Evolutionary conservation across 441 rosid genomes (phyloP).

Genomic region (Hypseocharis bilobata): DNA sequence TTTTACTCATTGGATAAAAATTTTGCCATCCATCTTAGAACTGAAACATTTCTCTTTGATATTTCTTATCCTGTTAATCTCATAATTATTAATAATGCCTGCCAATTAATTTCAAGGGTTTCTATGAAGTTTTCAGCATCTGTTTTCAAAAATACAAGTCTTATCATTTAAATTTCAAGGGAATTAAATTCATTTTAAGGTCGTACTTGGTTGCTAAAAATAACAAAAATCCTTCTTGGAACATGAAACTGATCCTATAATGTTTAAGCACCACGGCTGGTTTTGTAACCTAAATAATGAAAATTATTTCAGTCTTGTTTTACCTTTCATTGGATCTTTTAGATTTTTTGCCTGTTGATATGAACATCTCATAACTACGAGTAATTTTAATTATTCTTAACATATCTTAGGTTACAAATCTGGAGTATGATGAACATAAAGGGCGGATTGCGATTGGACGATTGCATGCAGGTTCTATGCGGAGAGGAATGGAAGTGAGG

Average conservation of each 20-base stretch:
- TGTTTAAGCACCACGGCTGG: no score
- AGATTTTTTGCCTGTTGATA: neutral
- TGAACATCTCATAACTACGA: constrained; percentile 9
- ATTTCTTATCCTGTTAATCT: neutral
- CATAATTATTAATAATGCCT: no score
- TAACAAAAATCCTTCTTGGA: neutral
- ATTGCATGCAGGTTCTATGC: constrained; percentile 75
- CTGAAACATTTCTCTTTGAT: neutral
- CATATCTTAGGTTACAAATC: constrained; percentile 60
- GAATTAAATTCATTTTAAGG: neutral
- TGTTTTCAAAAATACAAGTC: neutral
- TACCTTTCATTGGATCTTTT: constrained; percentile 7
- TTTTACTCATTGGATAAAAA: neutral
- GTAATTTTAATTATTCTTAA: constrained; percentile 10
- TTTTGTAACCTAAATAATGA: neutral
- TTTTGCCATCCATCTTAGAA: neutral
- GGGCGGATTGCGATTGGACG: constrained; percentile 94
- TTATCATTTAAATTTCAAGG: neutral
- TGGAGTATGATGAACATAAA: constrained; percentile 94
- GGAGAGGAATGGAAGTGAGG: constrained; percentile 83
- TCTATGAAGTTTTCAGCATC: neutral
- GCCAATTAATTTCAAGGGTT: neutral
- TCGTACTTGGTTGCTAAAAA: neutral
- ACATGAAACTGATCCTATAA: neutral
- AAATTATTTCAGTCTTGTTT: neutral